Base-by-base conservation (phyloP, 352 stramenopile genomes). In the Nothophytophthora sp. region DNA sequence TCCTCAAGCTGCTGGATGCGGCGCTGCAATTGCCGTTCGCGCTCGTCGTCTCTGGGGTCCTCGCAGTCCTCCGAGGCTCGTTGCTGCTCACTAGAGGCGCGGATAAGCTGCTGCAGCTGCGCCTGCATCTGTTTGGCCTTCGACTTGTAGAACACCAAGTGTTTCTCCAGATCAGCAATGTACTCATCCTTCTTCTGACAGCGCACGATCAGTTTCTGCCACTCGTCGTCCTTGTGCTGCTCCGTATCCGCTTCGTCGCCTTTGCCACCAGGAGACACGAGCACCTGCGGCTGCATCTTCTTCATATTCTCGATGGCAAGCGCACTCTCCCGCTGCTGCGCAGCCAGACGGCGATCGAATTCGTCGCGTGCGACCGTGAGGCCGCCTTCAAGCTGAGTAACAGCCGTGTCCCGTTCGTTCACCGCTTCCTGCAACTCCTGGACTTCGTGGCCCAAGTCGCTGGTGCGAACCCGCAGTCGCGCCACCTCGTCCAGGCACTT, bases 131-230 rank as follows among this genome's bases (percentile, higher is more conserved):
- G 81, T 52, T 94, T 91, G 24, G 81, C 79, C 44, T 94, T 94
- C 15, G 79, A 76, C 48, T 94, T 92, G 78, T 91, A 94, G 44
- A 94, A 89, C 35, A 92, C 79, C 5, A 94, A 25, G 57, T 94
- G 81, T 50, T 91, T 94, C 54, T 94, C 84, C 16, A 92, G 52
- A 12, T 89, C 81, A 0, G 70, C 65, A 13, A 94, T 92, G 66
- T 92, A 94, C 55, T 87, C 81, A 61, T 90, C 77, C 50, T 94
- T 90, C 63, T 90, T 88, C 53, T 89, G 75, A 27, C 59, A 77
- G 16, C 66, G 75, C 5, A 84, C 66, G 11, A 88, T 82, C 19
- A 93, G 38, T 30, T 86, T 83, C 37, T 88, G 77, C 77, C 73
- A 86, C 50, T 90, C 74, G n/a, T 56, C 56, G 33, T 91, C 68